Conservation (phyloP, 352 stramenopile genomes). For the Aphanomyces stellatus region DNA sequence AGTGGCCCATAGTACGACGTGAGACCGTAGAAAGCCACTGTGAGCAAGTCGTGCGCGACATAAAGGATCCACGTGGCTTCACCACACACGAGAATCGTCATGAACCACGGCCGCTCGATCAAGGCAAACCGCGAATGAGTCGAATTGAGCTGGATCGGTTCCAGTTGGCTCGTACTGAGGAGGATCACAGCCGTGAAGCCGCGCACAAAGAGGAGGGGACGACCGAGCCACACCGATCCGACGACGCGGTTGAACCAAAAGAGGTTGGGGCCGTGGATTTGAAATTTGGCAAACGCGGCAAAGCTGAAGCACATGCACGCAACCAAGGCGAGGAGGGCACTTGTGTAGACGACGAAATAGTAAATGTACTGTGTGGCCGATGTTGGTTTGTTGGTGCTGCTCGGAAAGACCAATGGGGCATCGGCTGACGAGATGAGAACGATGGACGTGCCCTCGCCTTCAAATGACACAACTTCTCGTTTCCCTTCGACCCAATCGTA, state of each 20-base stretch:
- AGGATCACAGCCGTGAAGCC: background rate
- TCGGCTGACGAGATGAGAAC: no score
- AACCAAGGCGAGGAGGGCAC: background rate
- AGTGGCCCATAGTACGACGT: background rate
- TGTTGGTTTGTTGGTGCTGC: no score
- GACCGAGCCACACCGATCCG: background rate
- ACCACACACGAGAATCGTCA: background rate
- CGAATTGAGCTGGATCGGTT: background rate
- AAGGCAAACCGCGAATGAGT: background rate
- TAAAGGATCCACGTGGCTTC: conserved; percentile 1
- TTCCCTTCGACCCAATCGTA: background rate
- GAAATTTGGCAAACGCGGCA: background rate
- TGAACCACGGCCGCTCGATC: no score
- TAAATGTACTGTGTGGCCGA: no score
- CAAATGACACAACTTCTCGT: conserved; percentile 6
- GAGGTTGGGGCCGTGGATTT: background rate
- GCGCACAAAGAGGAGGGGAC: background rate
- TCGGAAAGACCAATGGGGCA: no score
- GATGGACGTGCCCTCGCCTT: no score
- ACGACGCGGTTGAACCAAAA: conserved; percentile 1
- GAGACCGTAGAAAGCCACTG: background rate
- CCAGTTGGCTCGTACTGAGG: background rate
- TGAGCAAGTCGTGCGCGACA: background rate
- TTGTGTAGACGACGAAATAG: background rate
- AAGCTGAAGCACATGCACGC: background rate